Base-by-base conservation (phyloP, 805 yeast species). In the Cyberlindnera nakhonratchasimensis region DNA sequence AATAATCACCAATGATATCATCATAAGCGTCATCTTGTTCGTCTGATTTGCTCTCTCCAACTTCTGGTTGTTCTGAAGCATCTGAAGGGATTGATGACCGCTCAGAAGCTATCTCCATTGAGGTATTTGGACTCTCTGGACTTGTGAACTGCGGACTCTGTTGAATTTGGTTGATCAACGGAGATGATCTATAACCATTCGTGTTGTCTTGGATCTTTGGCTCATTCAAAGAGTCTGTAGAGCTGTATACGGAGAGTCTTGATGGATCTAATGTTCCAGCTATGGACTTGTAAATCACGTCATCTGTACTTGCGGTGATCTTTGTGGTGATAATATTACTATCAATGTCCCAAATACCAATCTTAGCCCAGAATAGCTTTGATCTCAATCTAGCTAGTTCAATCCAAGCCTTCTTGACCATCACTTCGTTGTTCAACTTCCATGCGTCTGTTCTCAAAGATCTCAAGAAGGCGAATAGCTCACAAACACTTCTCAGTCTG, bases 401-500 rank as follows among this genome's bases (percentile, higher is more conserved):
- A 23, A 72, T 64, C 85, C 95, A 90, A 9, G 79, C 76, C 44
- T 74, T 70, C 43, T 65, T 69, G 23, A 67, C 57, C 39, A 66
- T 63, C 2, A 64, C 57, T 2, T 66, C 71, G 33, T 67, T 66
- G 34, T 72, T 74, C 32, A 82, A 59, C 57, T 79, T 76, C 77
- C 87, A 83, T 10, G 82, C 69, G 37, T 71, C 67, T 3, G 62
- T 66, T 45, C 73, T 70, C 30, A 90, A 65, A 20, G 82, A 71
- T 53, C 95, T 74, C 50, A 91, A 62, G 52, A 83, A 82, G 30
- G 89, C 85, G 57, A 87, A 79, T 46, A 87, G 74, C 45, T 90
- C 96, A 62, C 96, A 87, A 2, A 84, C 76, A 44, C 86, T 79
- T 55, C 98, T 76, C 38, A 89, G 71, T 56, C 87, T 81, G 40